These are phyloP conservation scores for Echium plantagineum DNA, from an alignment of 257 asterid genomes.

Conservation along the genomic window DNA sequence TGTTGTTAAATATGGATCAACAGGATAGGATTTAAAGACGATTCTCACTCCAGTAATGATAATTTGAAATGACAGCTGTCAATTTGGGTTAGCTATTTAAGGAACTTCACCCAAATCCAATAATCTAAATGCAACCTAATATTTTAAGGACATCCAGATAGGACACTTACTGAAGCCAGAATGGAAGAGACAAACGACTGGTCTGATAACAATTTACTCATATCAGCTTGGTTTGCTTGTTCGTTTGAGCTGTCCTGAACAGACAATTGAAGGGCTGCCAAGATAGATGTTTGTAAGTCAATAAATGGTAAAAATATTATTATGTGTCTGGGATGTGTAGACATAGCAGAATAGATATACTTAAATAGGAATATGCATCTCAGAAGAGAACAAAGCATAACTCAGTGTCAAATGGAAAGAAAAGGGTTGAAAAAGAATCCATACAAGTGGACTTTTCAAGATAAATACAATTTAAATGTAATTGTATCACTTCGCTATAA, in stretches of 20 bases:
- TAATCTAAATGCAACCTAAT: not conserved
- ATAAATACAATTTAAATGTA: no score
- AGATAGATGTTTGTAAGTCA: constrained; percentile 4
- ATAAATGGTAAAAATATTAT: not conserved
- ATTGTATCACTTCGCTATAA: no score
- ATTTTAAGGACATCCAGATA: not conserved
- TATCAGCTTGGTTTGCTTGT: constrained; percentile 46
- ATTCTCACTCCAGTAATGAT: not conserved
- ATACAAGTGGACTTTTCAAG: no score
- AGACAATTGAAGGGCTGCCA: constrained; percentile 87
- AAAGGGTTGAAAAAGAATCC: no score
- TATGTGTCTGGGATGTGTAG: not conserved
- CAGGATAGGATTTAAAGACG: not conserved
- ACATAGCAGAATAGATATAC: not conserved
- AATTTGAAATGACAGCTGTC: not conserved
- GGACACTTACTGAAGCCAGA: constrained; percentile 66
- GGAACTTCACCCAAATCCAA: not conserved
- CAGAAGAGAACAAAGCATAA: no score
- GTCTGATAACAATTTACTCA: constrained; percentile 68
- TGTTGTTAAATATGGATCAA: not conserved
- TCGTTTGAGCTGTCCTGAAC: constrained; percentile 67
- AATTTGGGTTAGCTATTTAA: not conserved
- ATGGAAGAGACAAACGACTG: constrained; percentile 68
- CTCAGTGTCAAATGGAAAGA: no score
- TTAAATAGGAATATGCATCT: not conserved